A percentile compares a stretch with the other conserved stretches of the same genome.
Evolutionary conservation across 2,329 filamentous ascomycete species (phyloP).

Genomic region (Neocucurbitaria cava): DNA sequence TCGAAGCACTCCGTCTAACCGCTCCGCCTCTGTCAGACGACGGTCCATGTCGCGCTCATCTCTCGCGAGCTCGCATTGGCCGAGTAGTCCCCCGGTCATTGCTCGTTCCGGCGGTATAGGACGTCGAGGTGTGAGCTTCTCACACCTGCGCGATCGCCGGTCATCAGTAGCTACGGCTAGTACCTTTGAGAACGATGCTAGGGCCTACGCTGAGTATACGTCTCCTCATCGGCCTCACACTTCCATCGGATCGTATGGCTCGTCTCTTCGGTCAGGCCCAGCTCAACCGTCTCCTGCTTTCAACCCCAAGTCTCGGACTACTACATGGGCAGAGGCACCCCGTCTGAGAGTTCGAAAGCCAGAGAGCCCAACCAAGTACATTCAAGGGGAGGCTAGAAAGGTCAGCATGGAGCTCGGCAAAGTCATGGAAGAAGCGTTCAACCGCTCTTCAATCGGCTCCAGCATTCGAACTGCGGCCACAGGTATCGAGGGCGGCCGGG

Average conservation of each 20-base stretch:
- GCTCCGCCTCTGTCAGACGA: slow-evolving; percentile 27
- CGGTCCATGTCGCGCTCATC: slow-evolving; percentile 50
- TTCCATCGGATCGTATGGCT: slow-evolving; percentile 30
- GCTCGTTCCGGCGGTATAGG: slow-evolving; percentile 60
- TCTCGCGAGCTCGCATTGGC: slow-evolving; percentile 55
- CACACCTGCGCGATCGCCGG: slow-evolving; percentile 56
- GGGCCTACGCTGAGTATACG: slow-evolving; percentile 41
- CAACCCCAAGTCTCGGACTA: slow-evolving; percentile 38
- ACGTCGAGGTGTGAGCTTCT: slow-evolving; percentile 70
- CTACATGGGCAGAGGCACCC: slow-evolving; percentile 31
- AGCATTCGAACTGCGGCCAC: slow-evolving; percentile 54
- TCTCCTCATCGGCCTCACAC: slow-evolving; percentile 31
- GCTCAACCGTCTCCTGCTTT: slow-evolving; percentile 29
- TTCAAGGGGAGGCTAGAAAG: slow-evolving; percentile 80
- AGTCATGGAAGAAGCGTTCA: slow-evolving; percentile 92
- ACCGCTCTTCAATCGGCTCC: slow-evolving; percentile 66
- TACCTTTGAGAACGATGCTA: slow-evolving; percentile 34
- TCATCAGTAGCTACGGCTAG: slow-evolving; percentile 52
- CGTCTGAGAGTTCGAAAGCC: slow-evolving; percentile 46
- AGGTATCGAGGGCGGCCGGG: slow-evolving; percentile 14
- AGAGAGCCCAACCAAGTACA: slow-evolving; percentile 59
- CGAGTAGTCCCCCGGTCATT: slow-evolving; percentile 57
- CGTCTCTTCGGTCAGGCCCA: slow-evolving; percentile 28
- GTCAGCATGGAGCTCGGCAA: slow-evolving; percentile 86
- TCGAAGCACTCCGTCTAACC: slow-evolving; percentile 38